Evolutionary conservation across 2,329 filamentous ascomycete genomes (phyloP), one percentile per base, ranked within the genome.

Genomic region (Cercospora citrullina): DNA sequence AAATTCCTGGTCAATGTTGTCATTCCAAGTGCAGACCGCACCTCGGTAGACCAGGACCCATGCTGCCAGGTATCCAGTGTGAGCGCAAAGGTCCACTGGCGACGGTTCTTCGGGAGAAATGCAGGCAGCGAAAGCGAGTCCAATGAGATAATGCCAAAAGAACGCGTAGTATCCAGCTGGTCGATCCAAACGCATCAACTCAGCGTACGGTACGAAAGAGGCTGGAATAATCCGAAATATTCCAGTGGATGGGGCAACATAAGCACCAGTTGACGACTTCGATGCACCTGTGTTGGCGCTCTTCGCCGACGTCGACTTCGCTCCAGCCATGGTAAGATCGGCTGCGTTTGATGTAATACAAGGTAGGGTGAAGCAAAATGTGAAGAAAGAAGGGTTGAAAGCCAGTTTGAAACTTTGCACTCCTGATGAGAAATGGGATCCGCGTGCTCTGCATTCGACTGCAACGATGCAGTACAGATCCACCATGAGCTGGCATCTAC

Each of bases 111-210:
- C 21, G 9, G 63, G n/a, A 36, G 63, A 33, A 28, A 66, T 66
- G 53, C 63, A 64, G 12, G 63, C 67, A 9, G 67, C 60, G 26
- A 69, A 69, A 18, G 67, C 60, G 9, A 66, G 9, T 10, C 67
- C 67, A 18, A 69, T 69, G 16, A 55, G 48, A 23, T 69, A 69
- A 42, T 69, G 67, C 67, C 67, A 69, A 60, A 63, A 66, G 53
- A 69, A 69, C 18, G 67, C 67, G 23, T 66, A 69, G 60, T 62
- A 69, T 31, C 67, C 67, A 21, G 67, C 59, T 28, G 67, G 60
- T 26, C 67, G 67, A 39, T 69, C 67, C 6, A 69, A 60, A 14
- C 67, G 63, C 63, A 66, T 66, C 12, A 69, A 60, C 39, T 69
- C 67, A 4, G 67, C 67, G 45, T 69, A 69, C 8, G 67, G 63